Percentiles rank a stretch among this genome's conserved stretches.
Conservation (phyloP, 2,329 filamentous ascomycete species). For the Pseudogymnoascus sp. region DNA sequence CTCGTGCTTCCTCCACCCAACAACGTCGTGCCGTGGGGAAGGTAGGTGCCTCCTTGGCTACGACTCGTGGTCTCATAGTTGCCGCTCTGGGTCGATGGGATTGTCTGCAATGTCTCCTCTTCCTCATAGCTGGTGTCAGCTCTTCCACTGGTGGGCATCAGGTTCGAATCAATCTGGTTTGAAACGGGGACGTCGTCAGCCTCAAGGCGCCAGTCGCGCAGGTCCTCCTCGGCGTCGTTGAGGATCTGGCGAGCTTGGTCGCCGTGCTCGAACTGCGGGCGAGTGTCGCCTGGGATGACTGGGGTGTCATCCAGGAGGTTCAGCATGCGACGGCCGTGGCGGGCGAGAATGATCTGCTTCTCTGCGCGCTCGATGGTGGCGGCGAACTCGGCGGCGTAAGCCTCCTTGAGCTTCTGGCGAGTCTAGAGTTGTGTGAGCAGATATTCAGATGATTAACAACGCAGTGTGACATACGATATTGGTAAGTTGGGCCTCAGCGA, state of each 20-base stretch:
- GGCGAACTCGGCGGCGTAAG: slow-evolving; percentile 79
- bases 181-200: slow-evolving; percentile 20
- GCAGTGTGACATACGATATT: slow-evolving; percentile 62
- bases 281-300: slow-evolving; percentile 74
- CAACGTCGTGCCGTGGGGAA: background rate
- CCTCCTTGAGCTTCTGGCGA: slow-evolving; percentile 90
- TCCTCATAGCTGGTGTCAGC: slow-evolving; percentile 1
- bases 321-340: slow-evolving; percentile 77
- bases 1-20: background rate
- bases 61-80: background rate
- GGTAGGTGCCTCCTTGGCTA: background rate
- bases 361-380: slow-evolving; percentile 92
- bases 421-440: slow-evolving; percentile 45
- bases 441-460: background rate
- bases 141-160: slow-evolving; percentile 9
- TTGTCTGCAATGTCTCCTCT: background rate
- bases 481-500: slow-evolving; percentile 91
- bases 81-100: background rate
- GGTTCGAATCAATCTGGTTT: slow-evolving; percentile 5
- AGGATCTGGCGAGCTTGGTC: slow-evolving; percentile 72
- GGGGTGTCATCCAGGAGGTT: slow-evolving; percentile 83
- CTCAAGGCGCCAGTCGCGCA: slow-evolving; percentile 58
- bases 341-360: slow-evolving; percentile 91
- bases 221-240: slow-evolving; percentile 84
- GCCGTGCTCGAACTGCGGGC: slow-evolving; percentile 56